Evolutionary conservation across 129 eudicot species (phyloP).

Genomic region (Flaveria brownii): DNA sequence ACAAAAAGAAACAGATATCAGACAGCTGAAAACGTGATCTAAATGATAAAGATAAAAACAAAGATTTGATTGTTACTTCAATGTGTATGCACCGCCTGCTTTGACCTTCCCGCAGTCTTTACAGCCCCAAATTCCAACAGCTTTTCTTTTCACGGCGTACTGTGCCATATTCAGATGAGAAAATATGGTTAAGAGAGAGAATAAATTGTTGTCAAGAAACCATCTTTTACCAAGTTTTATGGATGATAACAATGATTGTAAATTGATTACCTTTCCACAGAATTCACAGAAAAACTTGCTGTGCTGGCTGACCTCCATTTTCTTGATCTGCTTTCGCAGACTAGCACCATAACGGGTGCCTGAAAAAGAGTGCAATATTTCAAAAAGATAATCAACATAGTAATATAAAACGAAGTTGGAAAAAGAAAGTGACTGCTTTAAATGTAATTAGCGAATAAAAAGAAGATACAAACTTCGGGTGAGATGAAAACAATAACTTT

Average conservation of each 20-base stretch:
- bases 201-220: background rate
- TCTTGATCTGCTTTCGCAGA: constrained; percentile 95
- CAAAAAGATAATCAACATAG: background rate
- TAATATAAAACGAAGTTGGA: background rate
- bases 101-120: constrained; percentile 96
- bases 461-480: background rate
- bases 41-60: background rate
- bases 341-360: constrained; percentile 99
- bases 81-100: constrained; percentile 97
- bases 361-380: constrained; percentile 3
- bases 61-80: constrained; percentile 52
- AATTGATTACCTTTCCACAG: constrained; percentile 73
- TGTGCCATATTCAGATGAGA: constrained; percentile 28
- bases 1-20: constrained; percentile 1
- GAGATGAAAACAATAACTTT: background rate
- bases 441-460: too few relatives aligned
- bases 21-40: background rate
- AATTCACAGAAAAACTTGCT: constrained; percentile 91
- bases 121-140: constrained; percentile 98
- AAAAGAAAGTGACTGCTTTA: background rate
- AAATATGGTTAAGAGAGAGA: background rate
- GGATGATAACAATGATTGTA: background rate
- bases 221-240: background rate
- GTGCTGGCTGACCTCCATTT: constrained; percentile 94
- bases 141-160: constrained; percentile 96